Evolutionary conservation across 345 rosid species (phyloP).

Genomic region (Aegle marmelos): DNA sequence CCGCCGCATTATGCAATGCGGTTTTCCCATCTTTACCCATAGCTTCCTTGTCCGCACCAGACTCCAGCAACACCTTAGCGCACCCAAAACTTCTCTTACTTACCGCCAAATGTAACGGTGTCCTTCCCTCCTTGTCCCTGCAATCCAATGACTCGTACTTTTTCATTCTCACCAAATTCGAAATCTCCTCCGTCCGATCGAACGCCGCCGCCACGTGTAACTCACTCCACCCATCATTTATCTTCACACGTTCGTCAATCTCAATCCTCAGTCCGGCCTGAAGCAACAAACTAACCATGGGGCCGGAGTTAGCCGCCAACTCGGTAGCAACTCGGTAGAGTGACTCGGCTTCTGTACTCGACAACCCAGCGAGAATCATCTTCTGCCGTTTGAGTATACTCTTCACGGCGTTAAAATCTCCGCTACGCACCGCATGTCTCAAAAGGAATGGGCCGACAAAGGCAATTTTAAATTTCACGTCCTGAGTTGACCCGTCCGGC

Average conservation of each 20-base stretch:
- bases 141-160: slow-evolving; percentile 29
- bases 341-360: slow-evolving; percentile 33
- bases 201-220: slow-evolving; percentile 30
- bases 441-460: slow-evolving; percentile 52
- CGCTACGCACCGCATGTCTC: slow-evolving; percentile 44
- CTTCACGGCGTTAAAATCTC: slow-evolving; percentile 37
- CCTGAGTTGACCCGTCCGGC: slow-evolving; percentile 27
- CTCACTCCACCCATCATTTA: slow-evolving; percentile 33
- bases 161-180: slow-evolving; percentile 9
- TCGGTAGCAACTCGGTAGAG: slow-evolving; percentile 41
- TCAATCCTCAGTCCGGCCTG: slow-evolving; percentile 36
- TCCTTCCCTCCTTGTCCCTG: slow-evolving; percentile 39
- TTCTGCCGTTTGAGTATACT: slow-evolving; percentile 44
- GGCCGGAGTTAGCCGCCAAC: slow-evolving; percentile 32
- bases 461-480: slow-evolving; percentile 56
- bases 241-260: neutral
- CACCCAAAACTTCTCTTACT: slow-evolving; percentile 31
- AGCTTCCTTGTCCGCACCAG: slow-evolving; percentile 38
- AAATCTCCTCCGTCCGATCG: slow-evolving; percentile 32
- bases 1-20: slow-evolving; percentile 32
- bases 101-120: slow-evolving; percentile 41
- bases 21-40: slow-evolving; percentile 36
- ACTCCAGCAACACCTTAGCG: slow-evolving; percentile 34
- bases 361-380: slow-evolving; percentile 28
- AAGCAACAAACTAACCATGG: slow-evolving; percentile 42